Percentiles rank a stretch among this genome's conserved stretches.
These are phyloP conservation scores for Leccinum subrobustum DNA, from an alignment of 1,284 basidiomycete species.

Conservation along the genomic window DNA sequence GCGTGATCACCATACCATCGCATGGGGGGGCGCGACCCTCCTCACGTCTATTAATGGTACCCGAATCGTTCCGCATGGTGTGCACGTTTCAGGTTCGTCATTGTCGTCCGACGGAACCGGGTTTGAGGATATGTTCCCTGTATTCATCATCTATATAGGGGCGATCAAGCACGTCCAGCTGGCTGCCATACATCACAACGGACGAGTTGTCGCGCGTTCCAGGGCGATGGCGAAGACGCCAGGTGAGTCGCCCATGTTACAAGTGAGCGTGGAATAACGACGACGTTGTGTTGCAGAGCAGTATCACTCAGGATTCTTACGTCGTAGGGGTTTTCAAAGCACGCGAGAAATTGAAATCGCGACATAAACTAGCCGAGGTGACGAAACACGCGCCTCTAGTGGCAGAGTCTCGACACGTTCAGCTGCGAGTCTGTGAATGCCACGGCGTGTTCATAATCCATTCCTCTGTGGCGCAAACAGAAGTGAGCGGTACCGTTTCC, in stretches of 20 bases:
- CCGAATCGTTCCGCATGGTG: slow-evolving; percentile 24
- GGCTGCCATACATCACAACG: slow-evolving; percentile 70
- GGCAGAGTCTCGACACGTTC: too few species aligned
- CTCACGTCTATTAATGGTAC: slow-evolving; percentile 33
- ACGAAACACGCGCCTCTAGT: too few species aligned
- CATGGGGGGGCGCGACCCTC: background rate
- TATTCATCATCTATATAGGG: slow-evolving; percentile 41
- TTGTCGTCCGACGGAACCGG: background rate
- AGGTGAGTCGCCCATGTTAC: slow-evolving; percentile 36
- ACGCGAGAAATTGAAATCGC: slow-evolving; percentile 42
- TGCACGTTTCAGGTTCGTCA: slow-evolving; percentile 69
- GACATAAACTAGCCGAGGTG: background rate
- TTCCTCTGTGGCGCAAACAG: too few species aligned
- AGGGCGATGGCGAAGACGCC: slow-evolving; percentile 51
- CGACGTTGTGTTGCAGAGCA: slow-evolving; percentile 33
- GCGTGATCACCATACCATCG: background rate
- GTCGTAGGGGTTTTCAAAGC: slow-evolving; percentile 50
- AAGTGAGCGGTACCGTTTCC: too few species aligned
- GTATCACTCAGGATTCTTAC: slow-evolving; percentile 54
- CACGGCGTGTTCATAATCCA: too few species aligned
- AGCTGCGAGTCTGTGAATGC: too few species aligned
- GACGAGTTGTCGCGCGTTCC: slow-evolving; percentile 63
- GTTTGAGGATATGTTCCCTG: background rate
- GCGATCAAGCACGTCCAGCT: slow-evolving; percentile 79
- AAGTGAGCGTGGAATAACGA: background rate